A percentile compares a stretch with the other conserved stretches of the same genome.
These are phyloP conservation scores for Piper longum DNA, from an alignment of 164 flowering plant species.

Conservation along the genomic window DNA sequence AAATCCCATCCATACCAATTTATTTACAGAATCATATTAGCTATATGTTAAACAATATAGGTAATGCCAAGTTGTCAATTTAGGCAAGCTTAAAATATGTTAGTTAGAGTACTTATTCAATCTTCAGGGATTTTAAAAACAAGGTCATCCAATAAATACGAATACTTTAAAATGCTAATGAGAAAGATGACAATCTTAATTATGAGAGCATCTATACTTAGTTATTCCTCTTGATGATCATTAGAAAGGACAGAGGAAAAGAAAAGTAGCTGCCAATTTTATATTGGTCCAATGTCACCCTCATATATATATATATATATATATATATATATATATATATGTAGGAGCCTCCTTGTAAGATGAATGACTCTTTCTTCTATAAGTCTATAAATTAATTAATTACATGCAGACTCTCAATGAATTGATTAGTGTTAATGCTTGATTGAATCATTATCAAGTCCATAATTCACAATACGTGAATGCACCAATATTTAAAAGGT, in stretches of 20 bases:
- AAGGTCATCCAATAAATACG: not conserved
- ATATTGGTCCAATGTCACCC: not conserved
- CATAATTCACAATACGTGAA: too few relatives aligned
- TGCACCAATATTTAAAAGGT: too few relatives aligned
- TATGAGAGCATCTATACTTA: not conserved
- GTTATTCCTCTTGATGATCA: not conserved
- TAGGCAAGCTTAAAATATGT: too few relatives aligned
- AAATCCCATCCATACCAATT: not conserved
- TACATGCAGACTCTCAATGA: too few relatives aligned
- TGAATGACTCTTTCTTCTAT: too few relatives aligned
- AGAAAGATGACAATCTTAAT: not conserved
- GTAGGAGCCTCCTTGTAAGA: not conserved
- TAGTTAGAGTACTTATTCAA: not conserved
- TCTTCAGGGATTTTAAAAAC: not conserved
- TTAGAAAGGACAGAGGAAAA: not conserved
- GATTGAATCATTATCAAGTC: too few relatives aligned
- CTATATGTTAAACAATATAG: too few relatives aligned
- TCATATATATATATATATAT: too few relatives aligned
- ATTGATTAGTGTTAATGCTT: too few relatives aligned
- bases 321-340: too few relatives aligned
- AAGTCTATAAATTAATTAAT: too few relatives aligned
- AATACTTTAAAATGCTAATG: not conserved
- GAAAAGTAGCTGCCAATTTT: not conserved
- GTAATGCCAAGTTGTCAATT: not conserved
- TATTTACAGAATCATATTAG: not conserved